A percentile compares a stretch with the other conserved stretches of the same genome.
Evolutionary conservation across 148 eudicot species (phyloP).

Genomic region (Fallopia convolvulus): DNA sequence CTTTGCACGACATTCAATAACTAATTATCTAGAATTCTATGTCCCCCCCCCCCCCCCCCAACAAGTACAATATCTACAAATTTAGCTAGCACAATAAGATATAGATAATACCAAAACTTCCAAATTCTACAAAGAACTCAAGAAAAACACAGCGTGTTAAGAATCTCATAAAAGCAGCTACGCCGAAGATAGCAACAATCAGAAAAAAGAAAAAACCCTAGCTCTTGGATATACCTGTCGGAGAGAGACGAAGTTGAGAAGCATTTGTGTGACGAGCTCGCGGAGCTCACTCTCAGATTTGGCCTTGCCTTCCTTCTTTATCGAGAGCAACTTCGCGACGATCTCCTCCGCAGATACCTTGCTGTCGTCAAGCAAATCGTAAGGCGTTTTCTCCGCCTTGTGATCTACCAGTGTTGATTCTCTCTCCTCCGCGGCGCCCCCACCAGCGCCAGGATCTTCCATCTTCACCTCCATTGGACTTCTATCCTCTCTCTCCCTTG

Average conservation of each 20-base stretch:
- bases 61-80: neutral
- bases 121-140: neutral
- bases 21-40: neutral
- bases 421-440: neutral
- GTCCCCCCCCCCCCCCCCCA: neutral
- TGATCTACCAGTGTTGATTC: neutral
- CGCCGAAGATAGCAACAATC: neutral
- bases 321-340: constrained; percentile 57
- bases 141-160: neutral
- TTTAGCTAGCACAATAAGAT: neutral
- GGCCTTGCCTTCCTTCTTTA: constrained; percentile 41
- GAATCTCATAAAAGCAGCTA: neutral
- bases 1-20: neutral
- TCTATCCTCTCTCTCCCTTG: neutral
- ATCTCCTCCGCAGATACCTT: constrained; percentile 58
- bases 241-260: constrained; percentile 76
- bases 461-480: constrained; percentile 2
- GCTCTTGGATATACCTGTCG: constrained; percentile 52
- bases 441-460: neutral
- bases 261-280: constrained; percentile 60
- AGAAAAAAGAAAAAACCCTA: constrained; percentile 3
- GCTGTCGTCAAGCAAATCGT: constrained; percentile 51
- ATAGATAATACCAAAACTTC: neutral
- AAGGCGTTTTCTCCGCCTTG: constrained; percentile 32
- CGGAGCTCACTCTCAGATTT: constrained; percentile 48